Conservation (phyloP, 345 rosid species). For the Euphorbia peplus region DNA sequence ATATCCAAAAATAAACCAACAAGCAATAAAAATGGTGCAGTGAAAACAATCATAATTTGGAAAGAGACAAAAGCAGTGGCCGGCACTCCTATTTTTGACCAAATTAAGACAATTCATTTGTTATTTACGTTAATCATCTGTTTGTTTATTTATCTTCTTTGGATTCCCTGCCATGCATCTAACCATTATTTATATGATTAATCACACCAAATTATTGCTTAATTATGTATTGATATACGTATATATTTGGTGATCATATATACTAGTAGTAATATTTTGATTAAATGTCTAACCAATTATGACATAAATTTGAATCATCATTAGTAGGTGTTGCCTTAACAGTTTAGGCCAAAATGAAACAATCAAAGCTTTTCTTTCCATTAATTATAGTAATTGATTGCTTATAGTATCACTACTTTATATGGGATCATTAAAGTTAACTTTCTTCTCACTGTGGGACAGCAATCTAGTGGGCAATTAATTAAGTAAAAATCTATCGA, state of each 20-base stretch:
- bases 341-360: constrained; percentile 1
- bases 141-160: not conserved
- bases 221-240: constrained; percentile 16
- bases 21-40: not conserved
- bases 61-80: not conserved
- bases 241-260: not conserved
- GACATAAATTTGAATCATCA: constrained; percentile 6
- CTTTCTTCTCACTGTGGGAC: not conserved
- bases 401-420: not conserved
- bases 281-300: not conserved
- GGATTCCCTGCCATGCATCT: constrained; percentile 5
- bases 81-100: not conserved
- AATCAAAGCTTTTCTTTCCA: too few species aligned
- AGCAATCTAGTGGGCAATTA: constrained; percentile 18
- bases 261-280: not conserved
- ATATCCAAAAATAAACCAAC: not conserved
- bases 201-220: constrained; percentile 18
- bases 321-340: constrained; percentile 14
- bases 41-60: not conserved
- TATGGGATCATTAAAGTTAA: constrained; percentile 6
- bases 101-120: too few species aligned
- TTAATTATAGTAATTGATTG: not conserved
- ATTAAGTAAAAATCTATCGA: constrained; percentile 13
- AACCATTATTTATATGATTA: not conserved
- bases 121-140: too few species aligned